Base-by-base conservation (phyloP, 1,284 basidiomycete genomes). In the Ceratobasidium sp. region DNA sequence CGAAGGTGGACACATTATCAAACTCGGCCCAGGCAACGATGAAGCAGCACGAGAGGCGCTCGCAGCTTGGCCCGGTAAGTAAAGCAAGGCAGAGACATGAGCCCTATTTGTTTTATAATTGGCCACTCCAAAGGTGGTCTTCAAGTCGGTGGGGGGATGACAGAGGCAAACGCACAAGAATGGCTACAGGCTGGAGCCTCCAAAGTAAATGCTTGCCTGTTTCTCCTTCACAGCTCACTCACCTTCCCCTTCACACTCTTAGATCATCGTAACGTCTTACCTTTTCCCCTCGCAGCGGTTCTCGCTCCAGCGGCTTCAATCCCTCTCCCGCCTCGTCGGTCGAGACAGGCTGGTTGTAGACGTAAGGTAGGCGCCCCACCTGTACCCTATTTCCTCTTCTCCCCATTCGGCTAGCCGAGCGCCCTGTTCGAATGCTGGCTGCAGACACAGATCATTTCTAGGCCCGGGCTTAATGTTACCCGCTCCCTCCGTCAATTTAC, bases 211-310 rank as follows among this genome's bases (percentile, higher is more conserved):
- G 16, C 9, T 53, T 23, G 14, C n/a, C 58, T 3, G n/a, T n/a
- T 6, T 44, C 18, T 36, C 56, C 25, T 18, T 25, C 63, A 48
- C 72, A 44, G 67, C 49, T 72, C 66, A 44, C 28, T 38, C 25
- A 28, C 46, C 40, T 49, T 60, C 46, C 30, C 64, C 21, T 58
- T 28, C 61, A 54, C 56, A 62, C 2, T 23, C 21, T 2, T 76
- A 97, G 95, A 89, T 98, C 74, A 98, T 99, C 73, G 93, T 99
- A 33, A 99, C 97, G 2, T 98, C 95, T 8, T 95, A 90, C 80
- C 87, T 99, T 25, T 99, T 99, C 77, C 96, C 96, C 0, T 81
- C 82, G 9, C 90, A 84, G 25, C 88, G 85, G 73, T 98, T 99
- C 81, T 90, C 90, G 21, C 79, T 91, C 69, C 86, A 91, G 49